Base-by-base conservation (phyloP, 352 stramenopile genomes). In the Globisporangium acanthophoron region DNA sequence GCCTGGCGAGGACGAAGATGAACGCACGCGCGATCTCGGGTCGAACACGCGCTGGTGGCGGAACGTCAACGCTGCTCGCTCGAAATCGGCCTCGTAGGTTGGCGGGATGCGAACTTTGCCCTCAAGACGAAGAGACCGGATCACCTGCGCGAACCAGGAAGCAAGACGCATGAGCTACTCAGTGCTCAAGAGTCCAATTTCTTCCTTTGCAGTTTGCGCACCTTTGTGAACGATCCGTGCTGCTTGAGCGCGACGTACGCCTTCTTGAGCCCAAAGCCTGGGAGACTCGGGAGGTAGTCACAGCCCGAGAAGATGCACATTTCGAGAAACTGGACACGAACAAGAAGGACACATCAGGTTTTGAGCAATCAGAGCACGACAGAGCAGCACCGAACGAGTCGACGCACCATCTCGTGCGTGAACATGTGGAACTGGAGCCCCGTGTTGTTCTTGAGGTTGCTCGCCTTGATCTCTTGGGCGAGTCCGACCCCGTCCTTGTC, bases 281-380 rank as follows among this genome's bases (percentile, higher is more conserved):
- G 67, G 27, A 97, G 78, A 44, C 78, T 92, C 18, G 81, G 51
- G 3, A 96, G 61, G 49, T 97, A 97, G 62, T 97, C 90, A 67
- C 90, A 97, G 2, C 90, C 90, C 20, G 85, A 93, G 58, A 97
- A 82, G 39, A 97, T 94, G 61, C 90, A 97, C 88, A 97, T 94
- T 40, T 94, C 81, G 3, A 94, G 64, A 61, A 94, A 92, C 85
- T 94, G 33, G n/a, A 21, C 47, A 6, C 27, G 45, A 50, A 39
- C 29, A 27, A 49, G 16, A 46, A 61, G 13, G 35, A 15, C 35
- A 13, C 35, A 4, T 40, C 8, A 13, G 18, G 47, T n/a, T 47
- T 12, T 45, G 40, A 13, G 39, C 8, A 7, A 8, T 8, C 50
- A 49, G 9, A n/a, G 47, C 11, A 18, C 13, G 49, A 18, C 1